These are phyloP conservation scores for Colletotrichum coccodes DNA, from an alignment of 2,329 filamentous ascomycete genomes.

Conservation along the genomic window DNA sequence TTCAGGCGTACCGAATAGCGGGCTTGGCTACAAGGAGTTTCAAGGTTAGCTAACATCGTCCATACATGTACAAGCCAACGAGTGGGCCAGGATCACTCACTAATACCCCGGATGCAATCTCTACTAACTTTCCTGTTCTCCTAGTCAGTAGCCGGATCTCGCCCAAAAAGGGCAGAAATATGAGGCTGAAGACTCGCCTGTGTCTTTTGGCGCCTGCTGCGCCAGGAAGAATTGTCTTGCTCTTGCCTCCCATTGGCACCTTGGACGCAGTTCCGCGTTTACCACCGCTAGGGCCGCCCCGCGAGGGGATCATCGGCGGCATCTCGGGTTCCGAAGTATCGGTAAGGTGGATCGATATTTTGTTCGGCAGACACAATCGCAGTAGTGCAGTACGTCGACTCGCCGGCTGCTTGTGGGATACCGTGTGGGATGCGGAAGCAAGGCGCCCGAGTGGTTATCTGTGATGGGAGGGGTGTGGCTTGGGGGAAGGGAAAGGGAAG, in stretches of 20 bases:
- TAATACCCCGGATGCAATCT: constrained; percentile 61
- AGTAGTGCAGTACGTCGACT: neutral
- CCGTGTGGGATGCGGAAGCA: neutral
- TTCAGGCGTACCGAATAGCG: constrained; percentile 58
- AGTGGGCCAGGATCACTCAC: constrained; percentile 42
- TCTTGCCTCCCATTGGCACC: constrained; percentile 12
- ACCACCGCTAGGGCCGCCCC: constrained; percentile 42
- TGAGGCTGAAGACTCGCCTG: constrained; percentile 34
- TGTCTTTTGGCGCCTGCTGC: constrained; percentile 39
- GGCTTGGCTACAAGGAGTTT: constrained; percentile 55
- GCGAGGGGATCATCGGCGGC: constrained; percentile 38
- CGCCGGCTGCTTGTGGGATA: neutral
- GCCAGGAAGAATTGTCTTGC: constrained; percentile 37
- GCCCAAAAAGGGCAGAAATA: neutral
- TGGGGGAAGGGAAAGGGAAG: neutral
- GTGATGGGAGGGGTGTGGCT: neutral
- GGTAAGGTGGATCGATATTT: neutral
- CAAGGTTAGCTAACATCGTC: constrained; percentile 19
- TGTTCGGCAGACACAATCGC: neutral
- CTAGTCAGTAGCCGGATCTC: neutral
- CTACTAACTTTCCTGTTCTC: constrained; percentile 55
- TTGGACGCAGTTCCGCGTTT: constrained; percentile 31
- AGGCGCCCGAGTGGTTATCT: neutral
- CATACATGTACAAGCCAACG: constrained; percentile 32
- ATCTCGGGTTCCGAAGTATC: constrained; percentile 30